phyloP scores from a whole-genome alignment of 192 early-diverging fungal species.

The Cetraspora pellucida region DNA sequence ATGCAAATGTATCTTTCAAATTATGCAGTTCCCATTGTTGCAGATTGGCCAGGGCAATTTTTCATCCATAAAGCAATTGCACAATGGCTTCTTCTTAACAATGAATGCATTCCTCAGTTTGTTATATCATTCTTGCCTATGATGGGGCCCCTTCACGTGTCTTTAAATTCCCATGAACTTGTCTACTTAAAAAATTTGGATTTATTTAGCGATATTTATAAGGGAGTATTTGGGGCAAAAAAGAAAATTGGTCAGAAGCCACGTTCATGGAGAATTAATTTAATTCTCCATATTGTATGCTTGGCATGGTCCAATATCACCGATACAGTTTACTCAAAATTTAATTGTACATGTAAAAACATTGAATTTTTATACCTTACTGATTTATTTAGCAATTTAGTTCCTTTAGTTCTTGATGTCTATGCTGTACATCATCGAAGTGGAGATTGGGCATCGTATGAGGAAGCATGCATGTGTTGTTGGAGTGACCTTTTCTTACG shows the following conservation, averaged over 20 bases:
- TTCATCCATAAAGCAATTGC: too few relatives aligned
- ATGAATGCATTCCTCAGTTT: neutral
- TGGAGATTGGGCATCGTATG: too few relatives aligned
- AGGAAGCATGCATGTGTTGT: too few relatives aligned
- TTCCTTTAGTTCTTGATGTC: too few relatives aligned
- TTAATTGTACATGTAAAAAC: neutral
- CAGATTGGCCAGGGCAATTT: too few relatives aligned
- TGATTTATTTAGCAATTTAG: too few relatives aligned
- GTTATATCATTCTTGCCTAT: slow-evolving; percentile 9
- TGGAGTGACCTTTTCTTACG: too few relatives aligned
- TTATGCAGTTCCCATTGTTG: slow-evolving; percentile 11
- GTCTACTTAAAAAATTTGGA: slow-evolving; percentile 11
- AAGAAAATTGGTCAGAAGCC: slow-evolving; percentile 2
- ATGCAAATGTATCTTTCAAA: slow-evolving; percentile 21
- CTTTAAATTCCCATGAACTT: slow-evolving; percentile 7
- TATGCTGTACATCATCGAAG: too few relatives aligned
- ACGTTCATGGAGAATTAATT: slow-evolving; percentile 21
- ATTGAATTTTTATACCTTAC: too few relatives aligned
- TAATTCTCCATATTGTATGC: slow-evolving; percentile 22
- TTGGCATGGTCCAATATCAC: neutral
- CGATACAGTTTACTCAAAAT: slow-evolving; percentile 14
- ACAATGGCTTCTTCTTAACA: too few relatives aligned
- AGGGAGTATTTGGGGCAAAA: neutral
- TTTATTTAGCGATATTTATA: slow-evolving; percentile 19
- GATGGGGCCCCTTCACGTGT: neutral